Percentiles rank a stretch among this genome's conserved stretches.
These are phyloP conservation scores for Cystobasidiaceae sp. DNA, from an alignment of 1,284 basidiomycete genomes.

Conservation along the genomic window DNA sequence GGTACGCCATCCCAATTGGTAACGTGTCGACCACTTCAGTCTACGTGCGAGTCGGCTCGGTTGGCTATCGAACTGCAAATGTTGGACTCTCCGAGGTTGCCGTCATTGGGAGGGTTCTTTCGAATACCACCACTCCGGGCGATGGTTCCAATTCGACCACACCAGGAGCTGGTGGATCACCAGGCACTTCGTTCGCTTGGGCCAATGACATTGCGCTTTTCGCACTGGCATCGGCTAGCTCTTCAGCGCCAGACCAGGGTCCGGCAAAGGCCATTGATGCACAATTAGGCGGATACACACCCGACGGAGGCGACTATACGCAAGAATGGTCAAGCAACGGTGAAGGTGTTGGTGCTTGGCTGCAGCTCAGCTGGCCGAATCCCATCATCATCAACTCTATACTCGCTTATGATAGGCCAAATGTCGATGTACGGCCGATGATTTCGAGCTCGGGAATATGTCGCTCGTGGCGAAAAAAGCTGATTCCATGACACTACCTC, in stretches of 20 bases:
- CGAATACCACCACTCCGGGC: too few relatives aligned
- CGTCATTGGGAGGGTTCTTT: neutral
- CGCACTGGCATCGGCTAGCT: constrained; percentile 1
- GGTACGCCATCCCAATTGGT: constrained; percentile 30
- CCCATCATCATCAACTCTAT: constrained; percentile 29
- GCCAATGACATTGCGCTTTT: constrained; percentile 4
- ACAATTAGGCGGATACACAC: neutral
- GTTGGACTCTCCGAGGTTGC: neutral
- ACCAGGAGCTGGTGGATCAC: neutral
- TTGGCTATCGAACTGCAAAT: constrained; percentile 1
- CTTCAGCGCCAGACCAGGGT: constrained; percentile 5
- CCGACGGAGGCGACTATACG: constrained; percentile 7
- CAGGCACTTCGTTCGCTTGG: constrained; percentile 4
- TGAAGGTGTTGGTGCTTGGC: constrained; percentile 28
- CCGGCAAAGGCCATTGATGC: constrained; percentile 4
- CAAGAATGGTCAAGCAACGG: constrained; percentile 33
- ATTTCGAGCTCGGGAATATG: too few relatives aligned
- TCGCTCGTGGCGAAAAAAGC: too few relatives aligned
- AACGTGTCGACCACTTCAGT: neutral
- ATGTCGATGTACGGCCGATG: constrained; percentile 1
- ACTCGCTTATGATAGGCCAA: constrained; percentile 29
- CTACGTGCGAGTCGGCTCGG: constrained; percentile 5
- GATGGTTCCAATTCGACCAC: neutral
- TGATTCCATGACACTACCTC: neutral
- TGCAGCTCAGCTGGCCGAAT: constrained; percentile 32